These are phyloP conservation scores for Aspergillus sp. DNA, from an alignment of 2,329 filamentous ascomycete genomes.

Conservation along the genomic window DNA sequence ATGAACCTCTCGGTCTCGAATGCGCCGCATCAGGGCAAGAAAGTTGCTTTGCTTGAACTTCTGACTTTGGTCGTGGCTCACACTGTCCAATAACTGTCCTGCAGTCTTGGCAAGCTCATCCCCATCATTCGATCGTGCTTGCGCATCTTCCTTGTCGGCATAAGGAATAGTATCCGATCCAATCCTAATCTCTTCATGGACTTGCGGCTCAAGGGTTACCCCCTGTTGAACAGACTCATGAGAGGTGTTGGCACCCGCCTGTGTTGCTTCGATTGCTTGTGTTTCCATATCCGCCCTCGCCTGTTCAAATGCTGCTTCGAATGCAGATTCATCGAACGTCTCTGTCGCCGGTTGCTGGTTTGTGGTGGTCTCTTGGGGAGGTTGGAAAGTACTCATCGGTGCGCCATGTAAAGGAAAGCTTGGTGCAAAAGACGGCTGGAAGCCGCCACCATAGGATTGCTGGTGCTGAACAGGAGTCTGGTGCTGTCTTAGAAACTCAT, in stretches of 20 bases:
- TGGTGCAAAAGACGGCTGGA: conserved; percentile 26
- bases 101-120: conserved; percentile 71
- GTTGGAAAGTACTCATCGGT: conserved; percentile 15
- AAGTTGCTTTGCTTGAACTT: conserved; percentile 80
- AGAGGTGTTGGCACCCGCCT: conserved; percentile 8
- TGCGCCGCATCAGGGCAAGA: conserved; percentile 68
- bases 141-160: conserved; percentile 25
- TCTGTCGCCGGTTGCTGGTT: conserved; percentile 21
- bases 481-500: conserved; percentile 51
- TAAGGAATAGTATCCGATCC: conserved; percentile 41
- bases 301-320: conserved; percentile 42
- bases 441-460: conserved; percentile 14
- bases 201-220: conserved; percentile 5
- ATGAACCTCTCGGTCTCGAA: conserved; percentile 66
- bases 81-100: conserved; percentile 62
- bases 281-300: conserved; percentile 34
- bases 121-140: conserved; percentile 43
- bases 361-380: conserved; percentile 18
- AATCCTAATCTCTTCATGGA: conserved; percentile 29
- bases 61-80: conserved; percentile 62
- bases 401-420: conserved; percentile 19
- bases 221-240: conserved; percentile 14
- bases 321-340: conserved; percentile 41
- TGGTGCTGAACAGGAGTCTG: conserved; percentile 17
- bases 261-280: conserved; percentile 13